These are phyloP conservation scores for Elymus sibiricus DNA, from an alignment of 176 grass and related monocot genomes.

Conservation along the genomic window DNA sequence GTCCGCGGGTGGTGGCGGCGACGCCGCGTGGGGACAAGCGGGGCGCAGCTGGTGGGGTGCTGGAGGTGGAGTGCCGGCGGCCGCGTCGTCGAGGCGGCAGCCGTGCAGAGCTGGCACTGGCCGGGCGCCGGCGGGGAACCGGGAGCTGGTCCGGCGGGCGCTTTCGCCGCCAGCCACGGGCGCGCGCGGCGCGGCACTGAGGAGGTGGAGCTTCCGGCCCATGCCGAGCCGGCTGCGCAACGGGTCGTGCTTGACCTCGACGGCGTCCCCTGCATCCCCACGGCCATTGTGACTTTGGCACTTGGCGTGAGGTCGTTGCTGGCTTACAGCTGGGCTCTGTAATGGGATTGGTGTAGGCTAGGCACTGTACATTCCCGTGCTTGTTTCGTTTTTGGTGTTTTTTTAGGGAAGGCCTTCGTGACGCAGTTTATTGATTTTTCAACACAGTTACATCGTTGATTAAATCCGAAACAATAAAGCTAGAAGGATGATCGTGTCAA, in stretches of 20 bases:
- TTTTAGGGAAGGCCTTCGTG: not conserved
- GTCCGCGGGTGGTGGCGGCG: not conserved
- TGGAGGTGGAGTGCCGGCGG: not conserved
- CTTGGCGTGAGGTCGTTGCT: not conserved
- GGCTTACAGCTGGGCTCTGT: no score
- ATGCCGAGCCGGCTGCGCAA: constrained; percentile 64
- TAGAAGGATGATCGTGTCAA: no score
- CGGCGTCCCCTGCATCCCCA: constrained; percentile 5
- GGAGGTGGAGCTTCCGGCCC: constrained; percentile 70
- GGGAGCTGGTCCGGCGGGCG: constrained; percentile 69
- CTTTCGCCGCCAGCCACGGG: constrained; percentile 46
- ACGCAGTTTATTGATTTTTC: no score
- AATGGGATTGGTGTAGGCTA: not conserved
- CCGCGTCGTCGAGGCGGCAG: constrained; percentile 1
- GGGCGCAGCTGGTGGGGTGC: constrained; percentile 31
- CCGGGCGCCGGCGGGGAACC: constrained; percentile 32
- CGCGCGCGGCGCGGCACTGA: constrained; percentile 9
- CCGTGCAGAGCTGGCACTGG: constrained; percentile 3
- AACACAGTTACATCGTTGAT: no score
- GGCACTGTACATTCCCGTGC: not conserved
- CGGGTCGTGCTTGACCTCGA: constrained; percentile 21
- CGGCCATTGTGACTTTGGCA: constrained; percentile 16
- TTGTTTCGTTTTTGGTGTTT: not conserved
- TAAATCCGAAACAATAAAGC: no score
- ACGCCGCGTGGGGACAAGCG: not conserved